phyloP scores from a whole-genome alignment of 2,329 filamentous ascomycete genomes.

The Cladophialophora bantiana region DNA sequence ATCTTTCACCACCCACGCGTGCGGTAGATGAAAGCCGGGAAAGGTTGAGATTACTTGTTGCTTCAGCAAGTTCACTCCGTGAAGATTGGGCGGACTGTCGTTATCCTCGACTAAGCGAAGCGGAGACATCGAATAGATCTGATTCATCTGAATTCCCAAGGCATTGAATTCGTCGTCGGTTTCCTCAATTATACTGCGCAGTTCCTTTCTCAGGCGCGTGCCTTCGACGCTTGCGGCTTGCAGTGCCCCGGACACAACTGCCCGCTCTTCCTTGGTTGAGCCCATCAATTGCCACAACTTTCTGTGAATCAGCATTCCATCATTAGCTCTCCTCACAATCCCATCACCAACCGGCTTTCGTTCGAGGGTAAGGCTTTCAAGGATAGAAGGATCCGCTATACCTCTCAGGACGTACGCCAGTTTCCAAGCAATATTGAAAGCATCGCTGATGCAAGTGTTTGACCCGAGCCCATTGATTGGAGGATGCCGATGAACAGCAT shows the following conservation, averaged over 20 bases:
- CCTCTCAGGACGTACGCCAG: slow-evolving; percentile 44
- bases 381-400: slow-evolving; percentile 39
- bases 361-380: slow-evolving; percentile 45
- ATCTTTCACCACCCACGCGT: slow-evolving; percentile 66
- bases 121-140: slow-evolving; percentile 56
- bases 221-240: not conserved
- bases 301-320: slow-evolving; percentile 56
- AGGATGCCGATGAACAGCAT: slow-evolving; percentile 48
- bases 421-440: slow-evolving; percentile 49
- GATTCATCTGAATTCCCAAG: slow-evolving; percentile 65
- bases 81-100: slow-evolving; percentile 42
- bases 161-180: slow-evolving; percentile 55
- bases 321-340: slow-evolving; percentile 65
- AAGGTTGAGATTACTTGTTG: slow-evolving; percentile 59
- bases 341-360: slow-evolving; percentile 44
- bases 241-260: slow-evolving; percentile 49
- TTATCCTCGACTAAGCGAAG: slow-evolving; percentile 55
- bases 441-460: slow-evolving; percentile 49
- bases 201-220: not conserved
- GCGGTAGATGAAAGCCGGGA: slow-evolving; percentile 66
- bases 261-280: slow-evolving; percentile 48
- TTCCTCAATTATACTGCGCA: not conserved
- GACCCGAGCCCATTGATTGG: slow-evolving; percentile 47
- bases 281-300: slow-evolving; percentile 54
- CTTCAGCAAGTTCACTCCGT: slow-evolving; percentile 49